Conservation (phyloP, 768 basidiomycete species). For the Tulasnella sp. region DNA sequence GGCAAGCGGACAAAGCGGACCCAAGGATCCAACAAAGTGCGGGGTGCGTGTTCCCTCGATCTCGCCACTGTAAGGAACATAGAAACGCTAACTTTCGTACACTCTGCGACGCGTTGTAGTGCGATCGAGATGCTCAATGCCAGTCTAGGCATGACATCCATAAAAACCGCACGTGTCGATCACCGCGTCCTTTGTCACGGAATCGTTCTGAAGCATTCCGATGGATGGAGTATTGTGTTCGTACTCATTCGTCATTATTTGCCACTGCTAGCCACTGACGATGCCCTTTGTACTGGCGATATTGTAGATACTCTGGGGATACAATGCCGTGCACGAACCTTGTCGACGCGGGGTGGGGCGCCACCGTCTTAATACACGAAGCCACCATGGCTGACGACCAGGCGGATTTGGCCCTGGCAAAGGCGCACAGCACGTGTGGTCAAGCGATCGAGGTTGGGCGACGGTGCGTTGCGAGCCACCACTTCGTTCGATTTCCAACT, state of each 20-base stretch:
- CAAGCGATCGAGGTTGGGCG: conserved; percentile 73
- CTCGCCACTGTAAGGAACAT: no score
- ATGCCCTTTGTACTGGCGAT: neutral
- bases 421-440: conserved; percentile 82
- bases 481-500: neutral
- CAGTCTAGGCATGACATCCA: conserved; percentile 42
- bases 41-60: no score
- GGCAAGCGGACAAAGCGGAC: neutral
- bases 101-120: no score
- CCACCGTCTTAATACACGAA: conserved; percentile 85
- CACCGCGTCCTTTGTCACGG: conserved; percentile 67
- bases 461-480: conserved; percentile 35
- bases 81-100: no score
- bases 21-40: no score
- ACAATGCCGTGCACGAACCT: conserved; percentile 65
- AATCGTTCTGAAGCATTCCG: conserved; percentile 46
- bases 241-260: no score
- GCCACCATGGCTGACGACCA: conserved; percentile 85
- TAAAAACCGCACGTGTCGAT: conserved; percentile 56
- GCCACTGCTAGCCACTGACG: neutral
- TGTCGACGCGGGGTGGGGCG: conserved; percentile 46
- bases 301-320: conserved; percentile 79
- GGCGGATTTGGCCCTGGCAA: conserved; percentile 52
- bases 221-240: conserved; percentile 70
- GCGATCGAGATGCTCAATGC: neutral